These are phyloP conservation scores for Halteria grandinella DNA, from an alignment of 73 alveolate genomes.

Conservation along the genomic window DNA sequence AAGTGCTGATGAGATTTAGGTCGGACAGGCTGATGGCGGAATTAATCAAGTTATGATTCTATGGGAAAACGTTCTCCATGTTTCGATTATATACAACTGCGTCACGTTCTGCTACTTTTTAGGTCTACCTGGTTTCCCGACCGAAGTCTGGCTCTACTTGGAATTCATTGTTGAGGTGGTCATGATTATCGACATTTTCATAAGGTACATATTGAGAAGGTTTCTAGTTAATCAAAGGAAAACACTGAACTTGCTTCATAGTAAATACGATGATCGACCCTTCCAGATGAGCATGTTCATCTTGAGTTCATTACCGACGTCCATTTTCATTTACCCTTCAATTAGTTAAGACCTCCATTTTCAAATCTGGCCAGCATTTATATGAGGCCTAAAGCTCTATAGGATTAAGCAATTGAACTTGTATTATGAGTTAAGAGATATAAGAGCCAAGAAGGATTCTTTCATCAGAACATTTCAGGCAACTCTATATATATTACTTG, in stretches of 20 bases:
- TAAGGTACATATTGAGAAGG: constrained; percentile 8
- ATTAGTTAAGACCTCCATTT: background rate
- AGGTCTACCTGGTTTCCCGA: constrained; percentile 73
- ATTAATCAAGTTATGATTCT: no score
- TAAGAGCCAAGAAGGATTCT: background rate
- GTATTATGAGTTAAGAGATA: constrained; percentile 25
- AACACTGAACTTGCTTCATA: constrained; percentile 63
- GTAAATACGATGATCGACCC: background rate
- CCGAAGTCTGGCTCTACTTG: constrained; percentile 49
- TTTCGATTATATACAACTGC: constrained; percentile 55
- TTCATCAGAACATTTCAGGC: background rate
- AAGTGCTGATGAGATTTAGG: no score
- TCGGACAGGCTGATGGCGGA: no score
- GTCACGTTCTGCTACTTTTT: constrained; percentile 66
- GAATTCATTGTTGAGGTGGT: constrained; percentile 62
- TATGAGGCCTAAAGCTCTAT: constrained; percentile 23
- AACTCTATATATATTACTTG: background rate
- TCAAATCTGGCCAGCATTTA: constrained; percentile 25
- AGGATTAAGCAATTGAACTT: constrained; percentile 10
- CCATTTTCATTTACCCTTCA: constrained; percentile 10
- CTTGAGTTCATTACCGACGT: constrained; percentile 17
- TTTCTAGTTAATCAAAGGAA: constrained; percentile 31
- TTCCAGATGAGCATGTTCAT: constrained; percentile 1
- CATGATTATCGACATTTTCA: constrained; percentile 47
- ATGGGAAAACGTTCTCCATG: constrained; percentile 44